Evolutionary conservation across 345 rosid genomes (phyloP).

Genomic region (Microcos paniculata): DNA sequence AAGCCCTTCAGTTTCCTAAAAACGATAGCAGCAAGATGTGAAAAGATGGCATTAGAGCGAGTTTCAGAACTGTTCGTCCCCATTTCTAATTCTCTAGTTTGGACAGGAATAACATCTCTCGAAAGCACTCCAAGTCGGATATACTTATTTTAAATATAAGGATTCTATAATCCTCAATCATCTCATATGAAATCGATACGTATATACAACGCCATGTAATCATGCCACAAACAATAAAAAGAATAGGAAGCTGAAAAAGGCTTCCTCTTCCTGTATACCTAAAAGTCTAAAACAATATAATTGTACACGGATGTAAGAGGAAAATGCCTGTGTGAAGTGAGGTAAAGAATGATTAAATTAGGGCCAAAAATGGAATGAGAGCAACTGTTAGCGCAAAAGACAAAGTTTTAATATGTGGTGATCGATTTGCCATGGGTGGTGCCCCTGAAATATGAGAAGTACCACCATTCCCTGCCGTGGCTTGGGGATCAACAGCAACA

Average conservation of each 20-base stretch:
- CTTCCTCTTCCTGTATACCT: constrained; percentile 18
- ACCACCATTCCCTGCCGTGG: constrained; percentile 36
- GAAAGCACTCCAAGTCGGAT: too few species aligned
- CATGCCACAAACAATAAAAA: background rate
- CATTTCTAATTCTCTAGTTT: too few species aligned
- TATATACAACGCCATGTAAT: constrained; percentile 25
- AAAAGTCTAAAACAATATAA: background rate
- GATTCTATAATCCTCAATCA: background rate
- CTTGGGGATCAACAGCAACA: constrained; percentile 60
- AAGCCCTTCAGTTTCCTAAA: too few species aligned
- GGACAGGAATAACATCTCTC: too few species aligned
- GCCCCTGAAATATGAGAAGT: constrained; percentile 22
- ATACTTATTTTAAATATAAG: too few species aligned
- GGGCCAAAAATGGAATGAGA: constrained; percentile 30
- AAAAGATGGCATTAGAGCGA: too few species aligned
- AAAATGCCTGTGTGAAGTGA: background rate
- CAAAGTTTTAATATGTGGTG: constrained; percentile 16
- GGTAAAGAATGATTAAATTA: constrained; percentile 29
- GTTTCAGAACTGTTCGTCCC: too few species aligned
- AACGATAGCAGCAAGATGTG: too few species aligned
- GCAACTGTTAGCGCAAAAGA: constrained; percentile 13
- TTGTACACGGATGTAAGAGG: constrained; percentile 2
- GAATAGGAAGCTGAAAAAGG: constrained; percentile 16
- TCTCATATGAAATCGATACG: background rate
- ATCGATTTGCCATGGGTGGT: constrained; percentile 22